Conservation (phyloP, 2,329 filamentous ascomycete genomes). For the Ambrosiella xylebori region DNA sequence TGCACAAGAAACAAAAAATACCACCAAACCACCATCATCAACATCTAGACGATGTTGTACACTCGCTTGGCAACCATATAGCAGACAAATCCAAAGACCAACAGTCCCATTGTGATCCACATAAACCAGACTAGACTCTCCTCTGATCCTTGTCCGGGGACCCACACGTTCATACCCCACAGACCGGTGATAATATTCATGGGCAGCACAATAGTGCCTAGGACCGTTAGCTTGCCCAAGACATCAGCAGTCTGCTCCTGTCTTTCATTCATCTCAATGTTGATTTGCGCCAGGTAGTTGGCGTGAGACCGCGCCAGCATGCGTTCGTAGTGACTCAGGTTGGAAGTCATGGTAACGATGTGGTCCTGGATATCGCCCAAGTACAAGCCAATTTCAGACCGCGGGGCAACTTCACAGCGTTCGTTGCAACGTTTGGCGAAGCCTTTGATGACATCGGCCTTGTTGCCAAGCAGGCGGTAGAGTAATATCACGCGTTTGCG, state of each 20-base stretch:
- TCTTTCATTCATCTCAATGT: conserved; percentile 96
- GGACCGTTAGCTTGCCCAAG: conserved; percentile 80
- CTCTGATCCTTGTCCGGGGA: conserved; percentile 77
- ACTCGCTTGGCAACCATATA: conserved; percentile 71
- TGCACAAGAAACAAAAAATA: neutral
- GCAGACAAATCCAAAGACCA: conserved; percentile 64
- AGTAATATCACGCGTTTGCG: conserved; percentile 95
- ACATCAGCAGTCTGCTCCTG: conserved; percentile 93
- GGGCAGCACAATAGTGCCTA: conserved; percentile 90
- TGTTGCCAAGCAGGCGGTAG: conserved; percentile 84
- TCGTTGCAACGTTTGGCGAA: conserved; percentile 98
- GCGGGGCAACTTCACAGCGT: conserved; percentile 88
- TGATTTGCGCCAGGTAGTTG: conserved; percentile 98
- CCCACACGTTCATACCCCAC: conserved; percentile 98
- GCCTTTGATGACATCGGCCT: conserved; percentile 97
- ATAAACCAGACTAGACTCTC: conserved; percentile 59
- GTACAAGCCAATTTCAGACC: conserved; percentile 93
- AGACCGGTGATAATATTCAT: conserved; percentile 99
- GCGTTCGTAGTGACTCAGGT: conserved; percentile 88
- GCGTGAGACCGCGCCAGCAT: conserved; percentile 80
- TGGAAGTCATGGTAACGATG: conserved; percentile 96
- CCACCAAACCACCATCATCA: neutral
- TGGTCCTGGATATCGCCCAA: conserved; percentile 97
- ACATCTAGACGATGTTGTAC: conserved; percentile 52
- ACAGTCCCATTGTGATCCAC: conserved; percentile 53